phyloP scores from a whole-genome alignment of 169 alveolate genomes.

The Eimeria sp. region DNA sequence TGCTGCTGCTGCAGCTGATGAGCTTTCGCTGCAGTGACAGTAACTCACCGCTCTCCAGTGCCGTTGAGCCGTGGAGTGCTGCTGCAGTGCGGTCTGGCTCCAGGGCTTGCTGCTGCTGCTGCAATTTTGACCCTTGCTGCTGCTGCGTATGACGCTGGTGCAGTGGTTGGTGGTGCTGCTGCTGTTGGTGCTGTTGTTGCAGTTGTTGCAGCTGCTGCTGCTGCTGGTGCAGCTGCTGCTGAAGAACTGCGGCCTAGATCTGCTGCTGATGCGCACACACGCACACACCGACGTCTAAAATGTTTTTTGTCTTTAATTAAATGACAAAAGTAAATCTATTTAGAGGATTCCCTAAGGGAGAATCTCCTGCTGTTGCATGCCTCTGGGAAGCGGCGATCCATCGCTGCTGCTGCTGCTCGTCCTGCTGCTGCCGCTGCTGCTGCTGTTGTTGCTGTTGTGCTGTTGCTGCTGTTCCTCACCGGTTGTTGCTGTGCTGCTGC shows the following conservation, averaged over 20 bases:
- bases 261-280: neutral
- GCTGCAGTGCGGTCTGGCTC: slow-evolving; percentile 1
- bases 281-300: neutral
- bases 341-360: neutral
- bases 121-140: neutral
- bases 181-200: neutral
- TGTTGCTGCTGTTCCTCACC: neutral
- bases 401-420: neutral
- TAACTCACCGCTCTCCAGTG: neutral
- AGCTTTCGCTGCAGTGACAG: neutral
- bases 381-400: neutral
- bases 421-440: slow-evolving; percentile 28
- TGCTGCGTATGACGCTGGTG: neutral
- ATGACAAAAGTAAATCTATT: neutral
- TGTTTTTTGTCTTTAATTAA: neutral
- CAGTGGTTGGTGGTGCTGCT: neutral
- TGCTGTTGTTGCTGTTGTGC: slow-evolving; percentile 14
- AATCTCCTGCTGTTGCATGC: neutral
- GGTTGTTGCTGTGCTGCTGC: neutral
- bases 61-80: neutral
- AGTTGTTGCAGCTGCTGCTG: neutral
- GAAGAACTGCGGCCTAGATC: slow-evolving; percentile 7
- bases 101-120: neutral
- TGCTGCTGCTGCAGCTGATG: slow-evolving; percentile 34
- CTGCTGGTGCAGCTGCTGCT: neutral